Evolutionary conservation across 2,329 filamentous ascomycete genomes (phyloP).

Genomic region (Paecilomyces formosus): DNA sequence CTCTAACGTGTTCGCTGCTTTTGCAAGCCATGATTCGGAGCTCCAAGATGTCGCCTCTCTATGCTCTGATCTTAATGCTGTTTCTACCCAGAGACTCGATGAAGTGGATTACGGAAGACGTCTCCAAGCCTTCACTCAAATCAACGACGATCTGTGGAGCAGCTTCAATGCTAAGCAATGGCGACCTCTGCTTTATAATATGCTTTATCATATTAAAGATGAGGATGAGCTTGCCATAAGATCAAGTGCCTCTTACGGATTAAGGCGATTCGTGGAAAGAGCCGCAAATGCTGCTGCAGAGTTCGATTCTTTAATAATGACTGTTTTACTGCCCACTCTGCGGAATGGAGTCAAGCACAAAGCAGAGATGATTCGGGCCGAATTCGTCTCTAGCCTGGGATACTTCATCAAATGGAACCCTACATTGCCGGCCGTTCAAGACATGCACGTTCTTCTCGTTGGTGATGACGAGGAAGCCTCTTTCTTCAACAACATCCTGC

Average conservation of each 20-base stretch:
- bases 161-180: constrained; percentile 66
- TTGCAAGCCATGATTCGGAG: constrained; percentile 57
- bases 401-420: constrained; percentile 66
- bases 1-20: constrained; percentile 63
- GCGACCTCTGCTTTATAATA: constrained; percentile 80
- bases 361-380: constrained; percentile 77
- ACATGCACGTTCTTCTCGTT: constrained; percentile 64
- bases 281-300: constrained; percentile 37
- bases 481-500: constrained; percentile 89
- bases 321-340: constrained; percentile 65
- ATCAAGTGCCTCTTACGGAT: constrained; percentile 69
- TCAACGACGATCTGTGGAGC: constrained; percentile 57
- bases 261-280: constrained; percentile 70
- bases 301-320: constrained; percentile 53
- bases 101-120: constrained; percentile 84
- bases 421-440: constrained; percentile 61
- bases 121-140: constrained; percentile 64
- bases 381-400: constrained; percentile 73
- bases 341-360: constrained; percentile 67
- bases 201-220: constrained; percentile 77
- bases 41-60: constrained; percentile 59
- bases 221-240: constrained; percentile 85
- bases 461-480: constrained; percentile 69
- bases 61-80: constrained; percentile 75
- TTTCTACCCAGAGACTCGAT: constrained; percentile 63